Percentiles rank a stretch among this genome's conserved stretches.
Evolutionary conservation across 176 grass and related monocot genomes (phyloP).

Genomic region (Tillandsia fasciculata): DNA sequence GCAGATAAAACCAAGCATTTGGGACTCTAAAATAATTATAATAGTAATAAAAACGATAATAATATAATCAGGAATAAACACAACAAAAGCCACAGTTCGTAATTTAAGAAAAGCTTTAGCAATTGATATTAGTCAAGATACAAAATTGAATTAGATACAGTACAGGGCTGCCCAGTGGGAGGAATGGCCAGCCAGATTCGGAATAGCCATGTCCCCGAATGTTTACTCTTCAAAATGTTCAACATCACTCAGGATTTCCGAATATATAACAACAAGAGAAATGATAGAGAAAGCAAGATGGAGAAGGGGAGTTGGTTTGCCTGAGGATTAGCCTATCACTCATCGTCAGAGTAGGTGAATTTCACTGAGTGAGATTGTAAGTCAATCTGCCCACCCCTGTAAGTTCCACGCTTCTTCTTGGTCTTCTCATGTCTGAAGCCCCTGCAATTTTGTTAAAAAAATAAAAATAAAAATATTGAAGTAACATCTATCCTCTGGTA

Average conservation of each 20-base stretch:
- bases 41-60: too few species aligned
- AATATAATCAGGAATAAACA: neutral
- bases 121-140: neutral
- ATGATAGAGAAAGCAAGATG: too few species aligned
- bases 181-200: neutral
- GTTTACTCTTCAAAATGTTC: slow-evolving; percentile 8
- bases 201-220: neutral
- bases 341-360: slow-evolving; percentile 52
- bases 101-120: neutral
- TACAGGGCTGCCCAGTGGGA: neutral
- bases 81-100: neutral
- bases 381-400: slow-evolving; percentile 78
- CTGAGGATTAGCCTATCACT: slow-evolving; percentile 17
- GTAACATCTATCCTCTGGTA: neutral
- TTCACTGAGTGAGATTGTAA: slow-evolving; percentile 73
- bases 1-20: too few species aligned
- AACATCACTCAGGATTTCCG: slow-evolving; percentile 7
- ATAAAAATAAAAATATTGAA: neutral
- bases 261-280: slow-evolving; percentile 18
- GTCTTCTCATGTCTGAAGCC: slow-evolving; percentile 98
- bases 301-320: too few species aligned
- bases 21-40: too few species aligned
- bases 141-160: slow-evolving; percentile 15
- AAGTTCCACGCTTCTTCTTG: slow-evolving; percentile 87
- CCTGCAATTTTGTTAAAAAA: slow-evolving; percentile 32